Conservation (phyloP, 805 yeast species). For the Pichia heedii region DNA sequence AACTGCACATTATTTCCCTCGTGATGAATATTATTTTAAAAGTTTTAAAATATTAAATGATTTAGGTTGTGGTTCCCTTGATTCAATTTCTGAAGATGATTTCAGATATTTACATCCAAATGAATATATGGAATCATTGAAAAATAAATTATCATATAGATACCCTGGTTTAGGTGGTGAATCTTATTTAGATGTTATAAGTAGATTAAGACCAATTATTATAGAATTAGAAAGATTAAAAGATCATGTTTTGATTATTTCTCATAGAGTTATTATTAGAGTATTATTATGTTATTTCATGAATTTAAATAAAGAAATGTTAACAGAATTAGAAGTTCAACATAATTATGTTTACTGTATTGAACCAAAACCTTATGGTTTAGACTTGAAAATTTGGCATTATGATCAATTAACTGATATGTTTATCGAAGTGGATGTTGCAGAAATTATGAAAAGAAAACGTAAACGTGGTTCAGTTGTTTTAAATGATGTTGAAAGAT, state of each 20-base stretch:
- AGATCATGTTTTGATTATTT: constrained; percentile 28
- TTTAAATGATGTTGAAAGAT: constrained; percentile 11
- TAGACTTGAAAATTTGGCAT: constrained; percentile 30
- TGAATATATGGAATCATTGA: constrained; percentile 24
- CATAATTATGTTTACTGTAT: constrained; percentile 29
- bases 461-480: constrained; percentile 23
- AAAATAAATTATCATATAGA: constrained; percentile 25
- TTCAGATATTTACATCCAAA: constrained; percentile 20
- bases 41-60: constrained; percentile 28
- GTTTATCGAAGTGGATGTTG: constrained; percentile 31
- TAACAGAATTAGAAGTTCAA: constrained; percentile 31
- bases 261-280: constrained; percentile 29
- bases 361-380: constrained; percentile 32
- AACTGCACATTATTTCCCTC: constrained; percentile 26
- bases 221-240: constrained; percentile 28
- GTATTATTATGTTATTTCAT: constrained; percentile 30
- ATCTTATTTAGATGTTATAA: constrained; percentile 29
- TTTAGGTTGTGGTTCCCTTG: constrained; percentile 28
- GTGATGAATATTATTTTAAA: constrained; percentile 23
- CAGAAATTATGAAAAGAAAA: constrained; percentile 27
- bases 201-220: constrained; percentile 28
- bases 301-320: constrained; percentile 29
- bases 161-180: constrained; percentile 33
- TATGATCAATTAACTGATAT: constrained; percentile 28
- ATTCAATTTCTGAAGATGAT: constrained; percentile 25